These are phyloP conservation scores for Paramecium caudatum DNA, from an alignment of 73 alveolate genomes.

Conservation along the genomic window DNA sequence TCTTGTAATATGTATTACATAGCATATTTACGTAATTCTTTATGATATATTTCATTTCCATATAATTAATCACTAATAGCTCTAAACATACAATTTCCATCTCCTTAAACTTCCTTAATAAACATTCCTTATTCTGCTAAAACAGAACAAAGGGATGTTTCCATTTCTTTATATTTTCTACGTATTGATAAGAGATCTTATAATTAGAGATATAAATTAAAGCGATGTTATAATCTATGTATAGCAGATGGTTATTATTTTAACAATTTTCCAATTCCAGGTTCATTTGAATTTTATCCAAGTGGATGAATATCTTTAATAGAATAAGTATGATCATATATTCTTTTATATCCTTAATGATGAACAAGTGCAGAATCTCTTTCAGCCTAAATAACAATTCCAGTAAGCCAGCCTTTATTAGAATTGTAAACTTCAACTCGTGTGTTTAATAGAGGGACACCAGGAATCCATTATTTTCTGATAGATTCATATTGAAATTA, in stretches of 20 bases:
- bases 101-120: constrained; percentile 86
- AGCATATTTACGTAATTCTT: constrained; percentile 88
- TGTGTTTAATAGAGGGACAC: constrained; percentile 19
- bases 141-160: neutral
- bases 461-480: constrained; percentile 59
- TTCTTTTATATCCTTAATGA: constrained; percentile 61
- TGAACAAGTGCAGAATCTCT: constrained; percentile 36
- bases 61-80: constrained; percentile 96
- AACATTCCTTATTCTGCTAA: constrained; percentile 43
- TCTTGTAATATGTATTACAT: constrained; percentile 95
- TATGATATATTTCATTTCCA: constrained; percentile 93
- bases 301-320: constrained; percentile 43
- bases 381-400: neutral
- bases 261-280: constrained; percentile 53
- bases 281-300: constrained; percentile 47
- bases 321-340: constrained; percentile 14
- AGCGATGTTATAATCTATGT: constrained; percentile 37
- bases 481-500: constrained; percentile 38
- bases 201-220: constrained; percentile 7
- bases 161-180: constrained; percentile 61
- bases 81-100: constrained; percentile 99
- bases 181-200: constrained; percentile 20
- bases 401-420: constrained; percentile 30
- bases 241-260: constrained; percentile 6
- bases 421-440: constrained; percentile 54